phyloP scores from a whole-genome alignment of 176 grass and related monocot genomes.

The Rhipidocladum racemiflorum region DNA sequence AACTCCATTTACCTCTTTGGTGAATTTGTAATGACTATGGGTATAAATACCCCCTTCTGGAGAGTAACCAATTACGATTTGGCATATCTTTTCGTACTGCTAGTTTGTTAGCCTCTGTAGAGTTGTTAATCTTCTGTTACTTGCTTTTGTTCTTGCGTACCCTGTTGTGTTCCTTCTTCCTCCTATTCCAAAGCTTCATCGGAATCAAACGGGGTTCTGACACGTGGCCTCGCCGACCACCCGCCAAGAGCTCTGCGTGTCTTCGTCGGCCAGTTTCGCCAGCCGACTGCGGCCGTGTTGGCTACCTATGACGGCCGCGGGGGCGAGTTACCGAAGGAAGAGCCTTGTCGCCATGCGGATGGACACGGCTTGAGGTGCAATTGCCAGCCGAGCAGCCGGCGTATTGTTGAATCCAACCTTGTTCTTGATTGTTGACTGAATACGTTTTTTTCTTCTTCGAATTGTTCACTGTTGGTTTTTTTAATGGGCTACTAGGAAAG shows the following conservation, averaged over 20 bases:
- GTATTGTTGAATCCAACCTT: background rate
- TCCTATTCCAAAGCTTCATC: too few relatives aligned
- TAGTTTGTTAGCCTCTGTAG: too few relatives aligned
- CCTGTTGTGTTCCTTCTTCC: too few relatives aligned
- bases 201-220: too few relatives aligned
- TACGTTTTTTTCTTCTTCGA: background rate
- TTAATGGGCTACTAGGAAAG: background rate
- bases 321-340: background rate
- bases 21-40: too few relatives aligned
- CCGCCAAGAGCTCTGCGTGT: background rate
- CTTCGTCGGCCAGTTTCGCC: background rate
- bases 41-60: too few relatives aligned
- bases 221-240: background rate
- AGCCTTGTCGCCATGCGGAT: slow-evolving; percentile 25
- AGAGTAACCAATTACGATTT: too few relatives aligned
- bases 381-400: background rate
- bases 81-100: too few relatives aligned
- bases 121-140: too few relatives aligned
- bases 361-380: slow-evolving; percentile 42
- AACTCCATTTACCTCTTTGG: too few relatives aligned
- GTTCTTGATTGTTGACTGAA: background rate
- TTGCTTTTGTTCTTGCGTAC: too few relatives aligned
- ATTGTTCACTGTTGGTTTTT: background rate
- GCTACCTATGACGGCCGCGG: slow-evolving; percentile 24
- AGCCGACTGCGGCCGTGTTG: background rate